phyloP scores from a whole-genome alignment of 2,329 filamentous ascomycete species.

The Cordyceps tenuipes region DNA sequence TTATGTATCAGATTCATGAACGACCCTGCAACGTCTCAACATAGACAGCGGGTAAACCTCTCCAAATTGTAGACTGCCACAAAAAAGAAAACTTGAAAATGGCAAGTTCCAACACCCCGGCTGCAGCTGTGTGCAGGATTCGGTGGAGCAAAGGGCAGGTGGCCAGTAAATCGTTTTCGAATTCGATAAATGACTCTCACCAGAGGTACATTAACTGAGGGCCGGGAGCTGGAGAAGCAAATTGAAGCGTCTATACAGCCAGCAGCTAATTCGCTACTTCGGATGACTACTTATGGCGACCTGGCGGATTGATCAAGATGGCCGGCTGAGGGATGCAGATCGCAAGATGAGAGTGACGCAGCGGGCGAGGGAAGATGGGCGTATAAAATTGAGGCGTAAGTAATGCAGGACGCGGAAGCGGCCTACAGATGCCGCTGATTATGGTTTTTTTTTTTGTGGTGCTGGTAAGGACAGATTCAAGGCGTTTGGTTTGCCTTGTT shows the following conservation, averaged over 20 bases:
- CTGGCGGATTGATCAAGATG: conserved; percentile 7
- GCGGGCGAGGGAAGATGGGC: not conserved
- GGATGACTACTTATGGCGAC: not conserved
- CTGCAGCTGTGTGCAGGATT: conserved; percentile 5
- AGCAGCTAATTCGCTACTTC: not conserved
- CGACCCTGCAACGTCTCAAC: not conserved
- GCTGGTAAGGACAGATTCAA: not conserved
- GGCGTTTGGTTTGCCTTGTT: not conserved
- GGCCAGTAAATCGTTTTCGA: not conserved
- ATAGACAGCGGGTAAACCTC: not conserved
- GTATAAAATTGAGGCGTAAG: not conserved
- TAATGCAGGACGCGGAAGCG: conserved; percentile 7
- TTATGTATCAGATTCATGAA: not conserved
- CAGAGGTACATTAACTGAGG: not conserved
- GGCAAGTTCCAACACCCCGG: not conserved
- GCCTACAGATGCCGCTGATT: not conserved
- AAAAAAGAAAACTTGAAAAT: not conserved
- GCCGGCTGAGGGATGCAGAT: not conserved
- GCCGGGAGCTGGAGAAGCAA: not conserved
- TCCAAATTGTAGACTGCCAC: not conserved
- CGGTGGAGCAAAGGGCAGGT: conserved; percentile 2
- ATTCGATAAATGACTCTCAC: not conserved
- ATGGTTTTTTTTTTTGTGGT: not conserved
- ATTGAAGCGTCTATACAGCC: not conserved
- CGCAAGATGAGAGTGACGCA: conserved; percentile 1